Percentiles rank a stretch among this genome's conserved stretches.
Evolutionary conservation across 2,329 filamentous ascomycete genomes (phyloP).

Genomic region (Plenodomus tracheiphilus): DNA sequence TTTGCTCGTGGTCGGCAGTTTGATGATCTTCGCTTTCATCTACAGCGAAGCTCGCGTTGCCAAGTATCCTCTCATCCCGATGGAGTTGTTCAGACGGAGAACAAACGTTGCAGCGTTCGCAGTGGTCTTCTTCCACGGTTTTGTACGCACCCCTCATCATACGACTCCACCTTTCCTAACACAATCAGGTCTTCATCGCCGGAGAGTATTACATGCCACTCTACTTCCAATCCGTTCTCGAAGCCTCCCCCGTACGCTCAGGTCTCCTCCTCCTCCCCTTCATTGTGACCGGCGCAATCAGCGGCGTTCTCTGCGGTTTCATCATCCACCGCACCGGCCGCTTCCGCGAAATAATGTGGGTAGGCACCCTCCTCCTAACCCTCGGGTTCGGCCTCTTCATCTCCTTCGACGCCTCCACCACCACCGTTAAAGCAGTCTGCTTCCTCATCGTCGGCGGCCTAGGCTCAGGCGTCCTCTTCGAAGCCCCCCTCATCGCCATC

Average conservation of each 20-base stretch:
- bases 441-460: slow-evolving; percentile 56
- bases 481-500: slow-evolving; percentile 59
- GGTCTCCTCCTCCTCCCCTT: slow-evolving; percentile 66
- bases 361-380: slow-evolving; percentile 36
- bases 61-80: slow-evolving; percentile 68
- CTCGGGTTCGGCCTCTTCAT: slow-evolving; percentile 44
- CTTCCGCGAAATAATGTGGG: slow-evolving; percentile 46
- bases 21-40: slow-evolving; percentile 58
- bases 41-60: slow-evolving; percentile 67
- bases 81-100: slow-evolving; percentile 60
- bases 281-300: slow-evolving; percentile 50
- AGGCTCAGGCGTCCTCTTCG: slow-evolving; percentile 57
- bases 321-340: slow-evolving; percentile 51
- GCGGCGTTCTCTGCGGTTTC: slow-evolving; percentile 52
- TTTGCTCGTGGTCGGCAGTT: slow-evolving; percentile 55
- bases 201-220: slow-evolving; percentile 73
- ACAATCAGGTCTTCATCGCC: slow-evolving; percentile 49
- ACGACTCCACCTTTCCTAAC: neutral
- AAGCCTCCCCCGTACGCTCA: slow-evolving; percentile 63
- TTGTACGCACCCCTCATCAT: slow-evolving; percentile 37
- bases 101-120: slow-evolving; percentile 63
- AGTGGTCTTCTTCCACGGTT: slow-evolving; percentile 53
- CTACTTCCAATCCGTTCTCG: slow-evolving; percentile 71
- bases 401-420: slow-evolving; percentile 30
- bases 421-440: slow-evolving; percentile 46